These are phyloP conservation scores for Dovyalis caffra DNA, from an alignment of 345 rosid species.

Conservation along the genomic window DNA sequence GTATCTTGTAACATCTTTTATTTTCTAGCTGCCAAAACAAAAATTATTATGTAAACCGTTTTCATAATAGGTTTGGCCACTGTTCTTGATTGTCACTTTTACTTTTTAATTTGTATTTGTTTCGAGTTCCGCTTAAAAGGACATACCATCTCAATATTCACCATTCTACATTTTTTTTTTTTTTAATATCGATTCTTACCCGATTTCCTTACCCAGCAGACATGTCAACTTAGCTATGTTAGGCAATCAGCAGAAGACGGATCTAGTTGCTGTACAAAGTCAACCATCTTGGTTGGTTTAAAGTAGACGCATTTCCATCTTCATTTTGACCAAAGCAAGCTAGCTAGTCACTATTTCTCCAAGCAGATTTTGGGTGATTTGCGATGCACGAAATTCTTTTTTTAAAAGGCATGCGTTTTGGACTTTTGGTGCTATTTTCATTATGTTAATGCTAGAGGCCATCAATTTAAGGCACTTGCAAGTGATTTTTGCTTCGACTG, in stretches of 20 bases:
- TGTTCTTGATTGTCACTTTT: no score
- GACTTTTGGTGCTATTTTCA: neutral
- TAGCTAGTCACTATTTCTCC: neutral
- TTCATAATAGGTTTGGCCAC: no score
- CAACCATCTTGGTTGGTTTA: neutral
- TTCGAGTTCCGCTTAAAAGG: no score
- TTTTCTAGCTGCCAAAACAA: no score
- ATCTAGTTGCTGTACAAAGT: neutral
- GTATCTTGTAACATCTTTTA: neutral
- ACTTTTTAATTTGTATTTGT: no score
- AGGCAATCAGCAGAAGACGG: neutral
- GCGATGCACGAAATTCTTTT: neutral
- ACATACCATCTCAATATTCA: neutral
- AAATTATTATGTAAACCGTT: no score
- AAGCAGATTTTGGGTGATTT: constrained; percentile 13
- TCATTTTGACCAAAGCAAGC: neutral
- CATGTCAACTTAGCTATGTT: neutral
- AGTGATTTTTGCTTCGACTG: constrained; percentile 3
- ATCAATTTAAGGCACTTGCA: neutral
- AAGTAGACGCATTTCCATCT: no score
- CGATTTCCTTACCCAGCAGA: neutral
- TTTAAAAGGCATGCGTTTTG: neutral
- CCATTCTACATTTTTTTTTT: neutral
- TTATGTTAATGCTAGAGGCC: neutral
- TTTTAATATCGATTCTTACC: no score